Base-by-base conservation (phyloP, 2,329 filamentous ascomycete genomes). In the Plenodomus lindquistii region DNA sequence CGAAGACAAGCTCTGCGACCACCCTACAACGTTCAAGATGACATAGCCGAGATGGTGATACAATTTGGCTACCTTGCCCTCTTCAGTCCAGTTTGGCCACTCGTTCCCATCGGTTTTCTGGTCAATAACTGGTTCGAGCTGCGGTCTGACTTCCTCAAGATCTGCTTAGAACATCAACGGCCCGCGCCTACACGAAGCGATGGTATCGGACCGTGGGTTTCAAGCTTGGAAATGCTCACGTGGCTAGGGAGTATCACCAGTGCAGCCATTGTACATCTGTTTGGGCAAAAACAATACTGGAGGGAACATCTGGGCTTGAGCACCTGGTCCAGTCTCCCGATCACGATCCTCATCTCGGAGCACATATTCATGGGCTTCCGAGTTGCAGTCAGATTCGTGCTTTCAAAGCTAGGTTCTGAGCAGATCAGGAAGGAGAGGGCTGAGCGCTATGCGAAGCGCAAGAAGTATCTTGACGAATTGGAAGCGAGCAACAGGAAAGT, bases 101-200 rank as follows among this genome's bases (percentile, higher is more conserved):
- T 70, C 4, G 59, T 70, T 9, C 59, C 63, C 2, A 69, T 71
- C 27, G 67, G 66, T 4, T 71, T 71, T 46, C 62, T 71, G 36
- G 61, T 71, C 49, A 70, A 70, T 47, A 70, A 70, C 37, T 71
- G 67, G 68, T 54, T 71, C 40, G 68, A 71, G 37, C 53, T 70
- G 13, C 64, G 68, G 2, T 66, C 66, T 19, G 68, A 70, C 34
- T 66, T 69, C 20, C 50, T 69, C 29, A 71, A 71, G 35, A 69
- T 71, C 16, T 65, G 63, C 24, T 50, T 67, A 20, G 68, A 71
- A 24, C 54, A 67, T 37, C 64, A 68, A 39, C 53, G 68, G 4
- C 67, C 67, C 2, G 47, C 59, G 2, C 57, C 67, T 1, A 44
- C 50, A 8, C 65, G 67, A 13, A 63, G 58, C 38, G 67, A 70